Conservation (phyloP, 2,329 filamentous ascomycete species). For the Fusarium vanettenii region DNA sequence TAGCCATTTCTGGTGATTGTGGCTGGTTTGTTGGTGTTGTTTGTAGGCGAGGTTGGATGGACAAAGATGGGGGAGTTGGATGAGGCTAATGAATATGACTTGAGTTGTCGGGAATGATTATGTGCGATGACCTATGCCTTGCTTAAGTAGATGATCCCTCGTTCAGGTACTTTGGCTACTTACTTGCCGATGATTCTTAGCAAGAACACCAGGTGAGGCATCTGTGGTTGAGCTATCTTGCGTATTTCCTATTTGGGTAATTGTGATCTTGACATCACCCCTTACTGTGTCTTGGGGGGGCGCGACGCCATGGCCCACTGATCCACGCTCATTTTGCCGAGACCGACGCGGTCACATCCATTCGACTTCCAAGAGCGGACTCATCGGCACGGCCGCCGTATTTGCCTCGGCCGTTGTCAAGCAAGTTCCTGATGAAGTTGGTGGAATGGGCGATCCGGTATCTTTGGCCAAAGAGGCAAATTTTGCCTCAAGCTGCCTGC, state of each 20-base stretch:
- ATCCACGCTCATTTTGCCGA: neutral
- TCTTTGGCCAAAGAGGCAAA: neutral
- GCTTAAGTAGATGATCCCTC: conserved; percentile 15
- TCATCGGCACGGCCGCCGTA: neutral
- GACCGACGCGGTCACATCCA: neutral
- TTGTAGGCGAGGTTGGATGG: neutral
- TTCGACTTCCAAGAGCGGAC: neutral
- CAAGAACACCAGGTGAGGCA: neutral
- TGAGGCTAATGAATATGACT: neutral
- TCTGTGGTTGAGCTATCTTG: neutral
- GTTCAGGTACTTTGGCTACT: neutral
- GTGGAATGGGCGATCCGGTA: neutral
- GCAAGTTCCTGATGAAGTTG: neutral
- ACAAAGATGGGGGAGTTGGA: neutral
- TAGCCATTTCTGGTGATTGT: conserved; percentile 48
- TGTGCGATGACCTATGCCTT: neutral
- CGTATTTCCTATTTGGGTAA: conserved; percentile 22
- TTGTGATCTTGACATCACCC: neutral
- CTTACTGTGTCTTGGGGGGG: neutral
- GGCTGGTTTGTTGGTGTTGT: neutral
- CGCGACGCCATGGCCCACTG: neutral
- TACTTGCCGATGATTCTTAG: neutral
- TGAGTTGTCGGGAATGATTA: neutral
- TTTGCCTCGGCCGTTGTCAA: neutral
- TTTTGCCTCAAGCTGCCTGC: neutral